A percentile compares a stretch with the other conserved stretches of the same genome.
These are phyloP conservation scores for Batkoa obscura DNA, from an alignment of 371 early-diverging fungal species.

Conservation along the genomic window DNA sequence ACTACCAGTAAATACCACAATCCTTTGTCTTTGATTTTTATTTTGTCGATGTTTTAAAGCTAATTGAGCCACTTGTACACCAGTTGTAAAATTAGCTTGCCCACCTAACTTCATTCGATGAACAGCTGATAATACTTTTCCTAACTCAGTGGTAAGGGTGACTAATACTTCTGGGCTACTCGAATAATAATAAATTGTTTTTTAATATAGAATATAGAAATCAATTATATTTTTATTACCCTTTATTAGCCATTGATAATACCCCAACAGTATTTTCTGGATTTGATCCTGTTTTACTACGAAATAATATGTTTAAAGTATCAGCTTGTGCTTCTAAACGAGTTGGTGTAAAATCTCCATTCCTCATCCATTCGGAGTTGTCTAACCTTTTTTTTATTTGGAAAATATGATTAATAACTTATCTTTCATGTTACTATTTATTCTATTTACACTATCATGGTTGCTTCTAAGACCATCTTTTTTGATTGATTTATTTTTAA, in stretches of 20 bases:
- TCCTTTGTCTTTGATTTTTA: slow-evolving; percentile 83
- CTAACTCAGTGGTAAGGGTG: slow-evolving; percentile 75
- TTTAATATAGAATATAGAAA: not conserved
- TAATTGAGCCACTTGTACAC: slow-evolving; percentile 92
- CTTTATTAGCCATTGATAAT: slow-evolving; percentile 89
- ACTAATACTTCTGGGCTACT: slow-evolving; percentile 84
- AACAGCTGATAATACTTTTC: slow-evolving; percentile 72
- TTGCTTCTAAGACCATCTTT: slow-evolving; percentile 34
- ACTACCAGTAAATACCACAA: slow-evolving; percentile 88
- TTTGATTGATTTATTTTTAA: no score
- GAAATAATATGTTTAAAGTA: slow-evolving; percentile 80
- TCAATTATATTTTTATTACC: slow-evolving; percentile 11
- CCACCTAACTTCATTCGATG: slow-evolving; percentile 63
- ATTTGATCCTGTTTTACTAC: slow-evolving; percentile 76
- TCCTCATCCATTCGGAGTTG: slow-evolving; percentile 98
- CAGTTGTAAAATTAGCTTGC: slow-evolving; percentile 52
- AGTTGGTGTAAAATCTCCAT: slow-evolving; percentile 94
- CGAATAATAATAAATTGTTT: not conserved
- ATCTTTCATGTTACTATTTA: no score
- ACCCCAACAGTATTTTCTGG: slow-evolving; percentile 94
- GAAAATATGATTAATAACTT: not conserved
- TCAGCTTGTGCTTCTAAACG: slow-evolving; percentile 91
- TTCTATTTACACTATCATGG: slow-evolving; percentile 32
- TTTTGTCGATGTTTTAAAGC: slow-evolving; percentile 93
- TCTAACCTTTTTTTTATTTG: slow-evolving; percentile 45